Evolutionary conservation across 2,329 filamentous ascomycete species (phyloP), one percentile per base, ranked within the genome.

Genomic region (Scolecobasidium constrictum): DNA sequence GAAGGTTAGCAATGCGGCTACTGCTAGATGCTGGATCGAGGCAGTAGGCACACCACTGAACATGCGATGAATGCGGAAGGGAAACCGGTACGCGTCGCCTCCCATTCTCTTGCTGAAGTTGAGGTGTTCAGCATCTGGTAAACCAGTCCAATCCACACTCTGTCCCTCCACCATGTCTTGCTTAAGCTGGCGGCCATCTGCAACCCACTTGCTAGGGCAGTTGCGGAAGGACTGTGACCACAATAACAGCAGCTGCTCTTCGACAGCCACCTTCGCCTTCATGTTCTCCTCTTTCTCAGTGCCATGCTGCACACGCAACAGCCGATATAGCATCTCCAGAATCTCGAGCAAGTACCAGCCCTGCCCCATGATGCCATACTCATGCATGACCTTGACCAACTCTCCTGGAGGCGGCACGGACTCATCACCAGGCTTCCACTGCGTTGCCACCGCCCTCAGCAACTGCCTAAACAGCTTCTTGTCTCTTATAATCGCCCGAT

Each of bases 381-480:
- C n/a, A n/a, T 31, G 26, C 26, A 31, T 7, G 9, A n/a, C n/a
- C 9, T 7, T 9, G n/a, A 31, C 26, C 9, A 31, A 7, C 26
- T 31, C 26, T n/a, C 9, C 26, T 7, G 26, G 26, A 9, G 26
- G n/a, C 26, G 26, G 26, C 26, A 31, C 9, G n/a, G 9, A 7
- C 9, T 31, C n/a, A 31, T 31, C 26, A 9, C 26, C 26, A 31
- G 26, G 26, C 9, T 9, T 53, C 33, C 59, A 58, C 0, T 46
- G 42, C 3, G 23, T 36, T 15, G 48, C 44, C 23, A 56, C 38
- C 2, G 31, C 11, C 2, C 41, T 18, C 11, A 56, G 33, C 9
- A 63, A 47, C 11, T 36, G 43, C 12, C 20, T 5, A 38, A 61
- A 62, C 4, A 60, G 37, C 4, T 33, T 42, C 11, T 50, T 50